Evolutionary conservation across 257 asterid species (phyloP), one percentile per base, ranked within the genome.

Genomic region (Vinca minor): DNA sequence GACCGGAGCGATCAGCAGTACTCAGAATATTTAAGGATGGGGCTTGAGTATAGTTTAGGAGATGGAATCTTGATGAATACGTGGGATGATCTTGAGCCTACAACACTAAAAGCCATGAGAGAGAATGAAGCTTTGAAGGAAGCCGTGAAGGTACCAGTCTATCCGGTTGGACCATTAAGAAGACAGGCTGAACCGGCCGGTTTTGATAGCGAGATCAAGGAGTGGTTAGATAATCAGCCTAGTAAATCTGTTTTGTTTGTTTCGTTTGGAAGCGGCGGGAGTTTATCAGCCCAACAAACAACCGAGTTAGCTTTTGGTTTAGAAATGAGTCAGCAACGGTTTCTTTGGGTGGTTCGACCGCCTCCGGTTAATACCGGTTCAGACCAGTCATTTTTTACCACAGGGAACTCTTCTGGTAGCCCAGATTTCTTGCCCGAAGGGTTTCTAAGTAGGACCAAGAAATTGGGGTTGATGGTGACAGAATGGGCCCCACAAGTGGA

Each of bases 261-360:
- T n/a, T 82, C 85, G 4, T 86, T 88, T 28, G 95, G 96, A 1
- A 88, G 92, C 21, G 96, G 88, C 4, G 95, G 95, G 1, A 53
- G 76, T 53, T 62, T 86, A 1, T 73, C 88, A 0, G 64, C 48
- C 0, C 66, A 73, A 13, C 96, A 86, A 34, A 77, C 50, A 0
- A 82, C 64, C 0, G 95, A 88, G 78, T 60, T 85, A 23, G 95
- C 92, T 13, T 81, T 71, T 66, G 95, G 96, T 1, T 44, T 88
- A 64, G 95, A 85, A 72, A 44, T 76, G 72, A 88, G 89, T 55
- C 62, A 35, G 0, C 83, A 84, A 52, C 79, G 82, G 54, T 88
- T 84, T 64, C 10, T 84, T 39, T 85, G 96, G 95, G 91, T 85
- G 79, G 85, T 81, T 46, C 81, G 89, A 0, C 81, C 78, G 0